These are phyloP conservation scores for Cytospora paraplurivora DNA, from an alignment of 2,329 filamentous ascomycete species.

Conservation along the genomic window DNA sequence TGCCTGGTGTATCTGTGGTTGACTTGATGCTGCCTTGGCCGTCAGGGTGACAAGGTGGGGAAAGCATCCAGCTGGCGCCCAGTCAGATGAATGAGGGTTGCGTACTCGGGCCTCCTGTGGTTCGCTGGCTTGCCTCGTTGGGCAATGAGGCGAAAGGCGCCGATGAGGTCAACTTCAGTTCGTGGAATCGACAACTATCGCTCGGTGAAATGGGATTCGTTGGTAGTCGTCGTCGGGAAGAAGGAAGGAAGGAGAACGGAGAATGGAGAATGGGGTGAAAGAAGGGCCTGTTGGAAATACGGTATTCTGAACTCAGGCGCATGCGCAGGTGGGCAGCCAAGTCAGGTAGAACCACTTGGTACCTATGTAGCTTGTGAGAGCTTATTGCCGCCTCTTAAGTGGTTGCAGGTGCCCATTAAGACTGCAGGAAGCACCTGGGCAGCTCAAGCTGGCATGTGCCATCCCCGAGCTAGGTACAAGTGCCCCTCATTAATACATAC, in stretches of 20 bases:
- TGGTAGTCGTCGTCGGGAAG: neutral
- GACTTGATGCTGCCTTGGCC: constrained; percentile 2
- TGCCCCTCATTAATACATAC: too few relatives aligned
- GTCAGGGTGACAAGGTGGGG: constrained; percentile 19
- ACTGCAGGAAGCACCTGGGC: neutral
- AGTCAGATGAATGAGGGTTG: constrained; percentile 11
- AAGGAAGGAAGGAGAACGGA: neutral
- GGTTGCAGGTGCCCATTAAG: neutral
- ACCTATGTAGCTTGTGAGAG: neutral
- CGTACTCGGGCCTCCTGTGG: constrained; percentile 9
- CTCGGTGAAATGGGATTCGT: neutral
- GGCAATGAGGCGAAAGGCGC: constrained; percentile 4
- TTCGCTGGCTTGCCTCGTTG: constrained; percentile 4
- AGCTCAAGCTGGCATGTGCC: neutral
- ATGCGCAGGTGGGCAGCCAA: neutral
- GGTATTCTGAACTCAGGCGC: too few relatives aligned
- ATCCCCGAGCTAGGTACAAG: neutral
- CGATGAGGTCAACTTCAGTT: neutral
- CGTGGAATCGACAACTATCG: neutral
- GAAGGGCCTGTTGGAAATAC: neutral
- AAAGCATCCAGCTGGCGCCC: constrained; percentile 23
- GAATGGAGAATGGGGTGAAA: neutral
- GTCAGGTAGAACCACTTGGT: neutral
- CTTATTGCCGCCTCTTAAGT: neutral
- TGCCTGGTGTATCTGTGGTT: constrained; percentile 19